These are phyloP conservation scores for Corymbia maculata DNA, from an alignment of 345 rosid genomes.

Conservation along the genomic window DNA sequence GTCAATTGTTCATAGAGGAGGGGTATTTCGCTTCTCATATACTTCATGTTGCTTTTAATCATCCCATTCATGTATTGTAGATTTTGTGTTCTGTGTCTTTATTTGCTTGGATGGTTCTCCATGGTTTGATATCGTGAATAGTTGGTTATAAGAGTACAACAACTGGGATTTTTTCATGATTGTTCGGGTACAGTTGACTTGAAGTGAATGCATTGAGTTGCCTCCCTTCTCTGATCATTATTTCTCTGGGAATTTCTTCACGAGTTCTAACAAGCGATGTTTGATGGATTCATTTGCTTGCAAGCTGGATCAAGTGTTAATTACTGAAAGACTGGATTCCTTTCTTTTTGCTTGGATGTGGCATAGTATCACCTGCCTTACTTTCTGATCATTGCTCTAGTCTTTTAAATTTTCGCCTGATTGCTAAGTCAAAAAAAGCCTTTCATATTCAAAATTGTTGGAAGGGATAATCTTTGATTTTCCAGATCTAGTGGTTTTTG, in stretches of 20 bases:
- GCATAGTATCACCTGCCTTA: background rate
- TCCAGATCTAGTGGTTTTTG: background rate
- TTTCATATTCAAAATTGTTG: background rate
- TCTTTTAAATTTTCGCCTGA: background rate
- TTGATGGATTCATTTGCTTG: background rate
- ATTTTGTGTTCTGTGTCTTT: background rate
- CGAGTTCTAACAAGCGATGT: background rate
- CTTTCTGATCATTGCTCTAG: background rate
- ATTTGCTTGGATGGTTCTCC: background rate
- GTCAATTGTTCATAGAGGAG: background rate
- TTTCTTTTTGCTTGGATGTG: background rate
- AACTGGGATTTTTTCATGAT: background rate
- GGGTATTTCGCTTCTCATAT: background rate
- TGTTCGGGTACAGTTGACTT: background rate
- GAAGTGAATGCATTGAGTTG: background rate
- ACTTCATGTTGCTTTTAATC: background rate
- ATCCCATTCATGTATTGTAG: background rate
- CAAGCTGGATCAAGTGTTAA: background rate
- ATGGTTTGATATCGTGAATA: background rate
- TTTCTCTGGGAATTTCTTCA: background rate
- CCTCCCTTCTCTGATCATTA: background rate
- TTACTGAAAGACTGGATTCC: background rate
- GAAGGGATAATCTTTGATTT: background rate
- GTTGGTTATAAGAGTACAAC: background rate
- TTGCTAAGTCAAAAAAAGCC: background rate